A percentile compares a stretch with the other conserved stretches of the same genome.
Conservation (phyloP, 2,329 filamentous ascomycete species). For the Fusarium succisae region DNA sequence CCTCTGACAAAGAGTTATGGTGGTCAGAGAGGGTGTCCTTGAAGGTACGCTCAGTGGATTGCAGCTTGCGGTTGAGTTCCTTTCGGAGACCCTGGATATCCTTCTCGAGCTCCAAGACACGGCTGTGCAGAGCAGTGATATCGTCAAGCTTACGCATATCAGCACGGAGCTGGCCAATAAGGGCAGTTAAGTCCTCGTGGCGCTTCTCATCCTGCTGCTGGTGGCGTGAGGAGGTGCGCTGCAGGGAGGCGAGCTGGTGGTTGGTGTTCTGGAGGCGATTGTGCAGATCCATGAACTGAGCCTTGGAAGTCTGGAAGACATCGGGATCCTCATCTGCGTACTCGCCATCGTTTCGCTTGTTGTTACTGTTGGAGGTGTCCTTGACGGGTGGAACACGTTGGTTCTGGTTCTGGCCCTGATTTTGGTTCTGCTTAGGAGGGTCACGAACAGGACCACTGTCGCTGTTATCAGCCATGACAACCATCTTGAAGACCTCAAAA, state of each 20-base stretch:
- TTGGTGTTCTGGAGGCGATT: constrained; percentile 80
- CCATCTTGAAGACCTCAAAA: constrained; percentile 90
- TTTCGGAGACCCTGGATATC: constrained; percentile 68
- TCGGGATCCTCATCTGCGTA: constrained; percentile 61
- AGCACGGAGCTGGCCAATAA: constrained; percentile 58
- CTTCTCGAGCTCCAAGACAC: constrained; percentile 63
- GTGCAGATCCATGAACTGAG: constrained; percentile 86
- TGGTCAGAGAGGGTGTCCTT: constrained; percentile 63
- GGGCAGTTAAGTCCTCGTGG: constrained; percentile 62
- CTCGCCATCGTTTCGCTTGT: constrained; percentile 48
- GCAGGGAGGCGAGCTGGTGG: constrained; percentile 73
- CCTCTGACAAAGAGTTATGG: constrained; percentile 58
- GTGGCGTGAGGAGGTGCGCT: constrained; percentile 63
- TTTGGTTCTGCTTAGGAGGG: constrained; percentile 39
- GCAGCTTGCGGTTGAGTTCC: constrained; percentile 57
- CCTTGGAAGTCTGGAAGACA: constrained; percentile 58
- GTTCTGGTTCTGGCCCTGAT: constrained; percentile 10
- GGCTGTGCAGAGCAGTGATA: constrained; percentile 54
- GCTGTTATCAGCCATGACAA: constrained; percentile 69
- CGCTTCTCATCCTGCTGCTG: constrained; percentile 63
- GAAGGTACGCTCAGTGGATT: constrained; percentile 61
- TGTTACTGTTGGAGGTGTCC: constrained; percentile 40
- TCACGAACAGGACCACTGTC: constrained; percentile 41
- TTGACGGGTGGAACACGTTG: constrained; percentile 16
- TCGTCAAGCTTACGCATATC: constrained; percentile 58